Percentiles rank a stretch among this genome's conserved stretches.
phyloP scores from a whole-genome alignment of 371 early-diverging fungal species.

The Lichtheimia ornata region DNA sequence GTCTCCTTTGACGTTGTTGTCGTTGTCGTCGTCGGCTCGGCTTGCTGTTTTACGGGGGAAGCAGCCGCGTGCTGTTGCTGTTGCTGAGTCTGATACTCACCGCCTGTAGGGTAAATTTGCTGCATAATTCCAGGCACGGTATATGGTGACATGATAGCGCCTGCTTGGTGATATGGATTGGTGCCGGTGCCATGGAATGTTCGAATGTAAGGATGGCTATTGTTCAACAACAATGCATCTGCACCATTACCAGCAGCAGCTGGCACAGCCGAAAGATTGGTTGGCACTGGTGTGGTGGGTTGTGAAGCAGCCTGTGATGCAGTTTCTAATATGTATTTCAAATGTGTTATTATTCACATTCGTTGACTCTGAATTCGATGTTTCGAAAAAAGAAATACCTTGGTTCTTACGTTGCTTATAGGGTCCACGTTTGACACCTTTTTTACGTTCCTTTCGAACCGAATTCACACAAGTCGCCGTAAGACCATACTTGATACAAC shows the following conservation, averaged over 20 bases:
- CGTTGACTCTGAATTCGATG: conserved; percentile 2
- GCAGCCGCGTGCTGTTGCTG: conserved; percentile 3
- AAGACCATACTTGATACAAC: conserved; percentile 80
- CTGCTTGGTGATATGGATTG: conserved; percentile 1
- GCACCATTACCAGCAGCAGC: conserved; percentile 4
- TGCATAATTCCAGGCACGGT: conserved; percentile 17
- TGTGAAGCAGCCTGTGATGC: not conserved
- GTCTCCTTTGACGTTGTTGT: conserved; percentile 9
- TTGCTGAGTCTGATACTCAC: conserved; percentile 4
- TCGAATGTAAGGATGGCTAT: not conserved
- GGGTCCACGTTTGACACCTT: conserved; percentile 84
- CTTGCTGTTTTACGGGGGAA: conserved; percentile 3
- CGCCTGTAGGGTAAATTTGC: conserved; percentile 10
- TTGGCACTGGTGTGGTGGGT: conserved; percentile 11
- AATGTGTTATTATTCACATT: too few species aligned
- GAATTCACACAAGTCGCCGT: conserved; percentile 78
- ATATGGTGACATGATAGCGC: conserved; percentile 13
- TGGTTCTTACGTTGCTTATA: conserved; percentile 60
- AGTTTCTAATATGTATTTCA: too few species aligned
- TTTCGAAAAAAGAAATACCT: conserved; percentile 8
- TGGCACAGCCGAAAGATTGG: conserved; percentile 3
- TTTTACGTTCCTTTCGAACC: conserved; percentile 81
- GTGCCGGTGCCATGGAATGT: not conserved
- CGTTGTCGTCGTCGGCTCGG: conserved; percentile 6
- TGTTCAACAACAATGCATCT: not conserved